Evolutionary conservation across 768 basidiomycete genomes (phyloP), one percentile per base, ranked within the genome.

Genomic region (Phaffia tasmanica): DNA sequence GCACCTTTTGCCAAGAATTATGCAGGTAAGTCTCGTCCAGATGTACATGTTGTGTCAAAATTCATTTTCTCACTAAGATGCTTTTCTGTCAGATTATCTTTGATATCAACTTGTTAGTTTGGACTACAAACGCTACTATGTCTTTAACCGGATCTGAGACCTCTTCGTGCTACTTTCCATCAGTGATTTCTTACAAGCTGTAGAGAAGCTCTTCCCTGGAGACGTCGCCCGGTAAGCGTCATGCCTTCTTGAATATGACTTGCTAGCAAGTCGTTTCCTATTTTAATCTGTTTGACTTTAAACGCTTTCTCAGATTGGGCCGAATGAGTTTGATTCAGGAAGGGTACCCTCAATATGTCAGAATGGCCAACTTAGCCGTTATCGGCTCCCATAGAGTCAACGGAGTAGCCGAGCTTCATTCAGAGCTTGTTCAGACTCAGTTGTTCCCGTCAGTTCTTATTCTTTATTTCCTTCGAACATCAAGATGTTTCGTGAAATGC

Each of bases 351-450:
- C 84, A 94, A 76, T 84, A 89, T 72, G 82, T 95, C 69, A 82
- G 89, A 70, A 92, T 92, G 88, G 89, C 91, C 11, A 85, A 87
- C 76, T 79, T 99, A 29, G 95, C 95, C 21, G 86, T 86, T 75
- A 86, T 97, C 68, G 91, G 82, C 77, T 72, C 56, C 70, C 75
- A 68, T 62, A 72, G 75, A 74, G 87, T 92, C 73, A 99, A 99
- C 72, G 94, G 95, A 73, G 95, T 98, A 18, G 94, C 95, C 14
- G 94, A 92, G 83, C 80, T 98, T 30, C 95, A 98, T 80, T 88
- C 86, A 67, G 86, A 90, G 63, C 83, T 98, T 54, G 87, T 98
- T 62, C 81, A 80, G 76, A 85, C 85, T 25, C 74, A 76, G 42
- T 74, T 80, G 70, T 78, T 79, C 76, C 73, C 73, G 50, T 32